These are phyloP conservation scores for Prunus fruticosa DNA, from an alignment of 306 rosid genomes.

Conservation along the genomic window DNA sequence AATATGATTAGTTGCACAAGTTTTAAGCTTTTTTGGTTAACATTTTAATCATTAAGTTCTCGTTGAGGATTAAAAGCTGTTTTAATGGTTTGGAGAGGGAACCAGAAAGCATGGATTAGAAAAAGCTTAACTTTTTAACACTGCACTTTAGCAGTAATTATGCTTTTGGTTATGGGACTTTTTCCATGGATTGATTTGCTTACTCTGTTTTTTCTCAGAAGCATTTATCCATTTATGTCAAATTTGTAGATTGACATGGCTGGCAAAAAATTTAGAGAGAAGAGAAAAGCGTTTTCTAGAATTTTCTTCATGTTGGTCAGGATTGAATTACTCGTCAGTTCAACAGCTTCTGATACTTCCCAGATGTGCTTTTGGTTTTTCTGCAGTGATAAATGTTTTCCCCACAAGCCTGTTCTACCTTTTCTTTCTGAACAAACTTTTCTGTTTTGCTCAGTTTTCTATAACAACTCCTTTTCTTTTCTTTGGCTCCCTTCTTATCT, in stretches of 20 bases:
- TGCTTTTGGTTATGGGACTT: neutral
- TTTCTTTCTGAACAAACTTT: neutral
- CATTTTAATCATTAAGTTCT: neutral
- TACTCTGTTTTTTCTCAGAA: neutral
- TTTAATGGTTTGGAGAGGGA: neutral
- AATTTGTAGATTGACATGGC: neutral
- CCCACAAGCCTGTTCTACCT: constrained; percentile 10
- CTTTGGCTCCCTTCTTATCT: neutral
- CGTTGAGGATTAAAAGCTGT: neutral
- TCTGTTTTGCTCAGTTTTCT: constrained; percentile 16
- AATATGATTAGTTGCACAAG: neutral
- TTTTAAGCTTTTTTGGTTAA: neutral
- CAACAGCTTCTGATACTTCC: constrained; percentile 17
- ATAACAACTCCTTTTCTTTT: neutral
- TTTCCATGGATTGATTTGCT: neutral
- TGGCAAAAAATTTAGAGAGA: neutral
- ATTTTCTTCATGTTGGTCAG: constrained; percentile 10
- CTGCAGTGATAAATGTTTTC: neutral
- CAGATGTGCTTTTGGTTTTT: constrained; percentile 18
- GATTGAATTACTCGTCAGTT: constrained; percentile 12
- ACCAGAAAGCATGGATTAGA: neutral
- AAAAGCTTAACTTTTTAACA: neutral
- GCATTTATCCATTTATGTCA: constrained; percentile 3
- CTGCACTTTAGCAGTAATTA: neutral
- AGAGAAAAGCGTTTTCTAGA: neutral